phyloP scores from a whole-genome alignment of 352 stramenopile species.

The Thalassiosira exigua region DNA sequence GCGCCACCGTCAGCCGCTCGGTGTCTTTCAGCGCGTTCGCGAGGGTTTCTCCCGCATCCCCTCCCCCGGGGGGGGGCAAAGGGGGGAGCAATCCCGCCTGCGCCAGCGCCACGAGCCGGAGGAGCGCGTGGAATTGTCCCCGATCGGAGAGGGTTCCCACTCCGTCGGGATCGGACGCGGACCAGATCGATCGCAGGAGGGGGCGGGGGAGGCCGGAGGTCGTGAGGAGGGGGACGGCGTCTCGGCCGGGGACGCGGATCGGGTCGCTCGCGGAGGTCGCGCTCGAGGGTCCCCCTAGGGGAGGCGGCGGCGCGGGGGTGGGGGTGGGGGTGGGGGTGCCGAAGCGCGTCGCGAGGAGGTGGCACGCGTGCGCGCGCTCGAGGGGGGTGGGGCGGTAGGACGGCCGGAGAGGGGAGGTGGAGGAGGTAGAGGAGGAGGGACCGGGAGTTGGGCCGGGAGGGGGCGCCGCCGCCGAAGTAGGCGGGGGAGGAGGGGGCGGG shows the following conservation, averaged over 20 bases:
- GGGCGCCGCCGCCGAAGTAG: too few species aligned
- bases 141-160: constrained; percentile 53
- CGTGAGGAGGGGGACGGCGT: constrained; percentile 71
- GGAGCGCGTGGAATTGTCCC: constrained; percentile 62
- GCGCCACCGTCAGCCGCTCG: constrained; percentile 24
- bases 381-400: constrained; percentile 62
- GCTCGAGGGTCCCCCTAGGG: too few species aligned
- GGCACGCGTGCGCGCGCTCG: constrained; percentile 66
- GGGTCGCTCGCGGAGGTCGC: constrained; percentile 10
- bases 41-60: background rate
- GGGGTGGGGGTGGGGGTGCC: constrained; percentile 11
- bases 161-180: constrained; percentile 58
- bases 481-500: too few species aligned
- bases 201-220: constrained; percentile 56
- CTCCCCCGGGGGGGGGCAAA: background rate
- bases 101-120: constrained; percentile 66
- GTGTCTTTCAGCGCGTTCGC: constrained; percentile 23
- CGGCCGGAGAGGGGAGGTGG: too few species aligned
- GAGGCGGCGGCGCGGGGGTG: background rate
- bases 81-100: constrained; percentile 53
- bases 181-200: constrained; percentile 62
- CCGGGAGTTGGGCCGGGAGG: too few species aligned
- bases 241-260: constrained; percentile 53
- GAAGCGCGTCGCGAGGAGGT: constrained; percentile 50
- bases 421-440: too few species aligned